Evolutionary conservation across 768 basidiomycete genomes (phyloP).

Genomic region (Pseudohyphozyma bogoriensis): DNA sequence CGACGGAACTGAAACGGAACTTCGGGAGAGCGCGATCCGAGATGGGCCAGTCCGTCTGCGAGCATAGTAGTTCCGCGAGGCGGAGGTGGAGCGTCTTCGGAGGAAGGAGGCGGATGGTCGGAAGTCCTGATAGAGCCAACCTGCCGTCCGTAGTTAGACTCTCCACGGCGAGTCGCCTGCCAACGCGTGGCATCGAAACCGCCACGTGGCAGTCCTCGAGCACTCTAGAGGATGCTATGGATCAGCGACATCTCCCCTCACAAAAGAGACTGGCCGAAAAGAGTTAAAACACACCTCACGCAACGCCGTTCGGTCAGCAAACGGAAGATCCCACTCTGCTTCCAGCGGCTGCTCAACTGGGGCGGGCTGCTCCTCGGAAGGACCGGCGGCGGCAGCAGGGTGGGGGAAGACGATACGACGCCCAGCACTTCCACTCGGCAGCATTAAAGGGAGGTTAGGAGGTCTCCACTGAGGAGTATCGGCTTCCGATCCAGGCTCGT

Average conservation of each 20-base stretch:
- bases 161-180: too few relatives aligned
- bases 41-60: constrained; percentile 5
- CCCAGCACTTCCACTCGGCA: constrained; percentile 20
- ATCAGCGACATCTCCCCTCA: background rate
- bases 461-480: background rate
- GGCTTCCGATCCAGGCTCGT: too few relatives aligned
- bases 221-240: background rate
- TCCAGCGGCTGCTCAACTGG: background rate
- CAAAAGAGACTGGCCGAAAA: too few relatives aligned
- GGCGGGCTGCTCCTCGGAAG: background rate
- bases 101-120: too few relatives aligned
- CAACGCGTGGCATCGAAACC: background rate
- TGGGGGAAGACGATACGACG: constrained; percentile 10
- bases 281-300: background rate
- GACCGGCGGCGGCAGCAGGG: constrained; percentile 4
- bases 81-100: background rate
- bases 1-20: background rate
- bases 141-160: too few relatives aligned
- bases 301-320: background rate
- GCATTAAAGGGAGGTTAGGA: constrained; percentile 3
- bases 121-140: background rate
- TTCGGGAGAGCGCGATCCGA: background rate
- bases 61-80: background rate
- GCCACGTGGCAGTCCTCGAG: too few relatives aligned
- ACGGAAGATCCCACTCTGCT: background rate